Evolutionary conservation across 2,329 filamentous ascomycete genomes (phyloP).

Genomic region (Fusarium sp.): DNA sequence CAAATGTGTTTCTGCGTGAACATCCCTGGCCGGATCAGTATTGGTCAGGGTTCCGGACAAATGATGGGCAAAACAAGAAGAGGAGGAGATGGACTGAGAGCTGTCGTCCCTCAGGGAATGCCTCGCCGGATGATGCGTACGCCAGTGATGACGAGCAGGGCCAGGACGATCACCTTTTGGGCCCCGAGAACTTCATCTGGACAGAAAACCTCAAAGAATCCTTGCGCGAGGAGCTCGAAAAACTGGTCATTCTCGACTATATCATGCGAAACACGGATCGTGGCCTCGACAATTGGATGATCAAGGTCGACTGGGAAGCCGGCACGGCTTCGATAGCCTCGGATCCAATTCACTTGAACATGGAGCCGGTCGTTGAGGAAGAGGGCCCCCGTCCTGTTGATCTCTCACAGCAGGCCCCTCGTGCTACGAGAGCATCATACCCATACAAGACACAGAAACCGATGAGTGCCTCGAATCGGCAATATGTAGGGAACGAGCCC

Average conservation of each 20-base stretch:
- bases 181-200: slow-evolving; percentile 78
- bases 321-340: slow-evolving; percentile 87
- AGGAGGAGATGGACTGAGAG: slow-evolving; percentile 77
- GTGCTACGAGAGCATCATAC: slow-evolving; percentile 60
- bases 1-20: slow-evolving; percentile 93
- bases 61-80: slow-evolving; percentile 73
- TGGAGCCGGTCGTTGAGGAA: slow-evolving; percentile 58
- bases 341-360: slow-evolving; percentile 77
- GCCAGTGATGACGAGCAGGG: slow-evolving; percentile 69
- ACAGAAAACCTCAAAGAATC: slow-evolving; percentile 88
- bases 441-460: slow-evolving; percentile 84
- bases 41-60: slow-evolving; percentile 74
- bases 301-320: slow-evolving; percentile 89
- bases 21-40: slow-evolving; percentile 97
- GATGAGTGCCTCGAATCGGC: slow-evolving; percentile 78
- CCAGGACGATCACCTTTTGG: slow-evolving; percentile 62
- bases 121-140: slow-evolving; percentile 69
- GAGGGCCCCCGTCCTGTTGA: slow-evolving; percentile 71
- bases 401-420: slow-evolving; percentile 54
- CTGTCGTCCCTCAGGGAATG: slow-evolving; percentile 72
- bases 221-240: slow-evolving; percentile 95
- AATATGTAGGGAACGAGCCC: slow-evolving; percentile 59
- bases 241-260: slow-evolving; percentile 96
- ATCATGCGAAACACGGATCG: slow-evolving; percentile 99
- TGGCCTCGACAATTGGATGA: slow-evolving; percentile 99